Evolutionary conservation across 768 basidiomycete genomes (phyloP), one percentile per base, ranked within the genome.

Genomic region (Cubamyces sp.): DNA sequence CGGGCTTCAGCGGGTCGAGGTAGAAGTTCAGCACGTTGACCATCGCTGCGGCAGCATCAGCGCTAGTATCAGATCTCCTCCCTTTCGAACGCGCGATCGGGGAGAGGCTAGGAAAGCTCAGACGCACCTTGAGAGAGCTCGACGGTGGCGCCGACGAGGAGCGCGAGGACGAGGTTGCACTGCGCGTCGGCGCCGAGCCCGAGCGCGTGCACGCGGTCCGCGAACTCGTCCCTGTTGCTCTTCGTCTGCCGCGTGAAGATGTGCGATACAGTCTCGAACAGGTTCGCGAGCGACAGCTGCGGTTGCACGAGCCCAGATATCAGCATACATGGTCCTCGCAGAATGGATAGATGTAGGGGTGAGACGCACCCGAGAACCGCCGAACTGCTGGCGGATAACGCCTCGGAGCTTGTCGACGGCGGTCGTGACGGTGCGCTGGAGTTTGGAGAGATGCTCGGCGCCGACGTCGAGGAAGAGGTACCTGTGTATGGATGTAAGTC

Each of bases 381-480:
- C 51, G 73, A 75, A 58, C 71, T 71, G 45, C 76, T 68, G 57
- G 69, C 83, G 87, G 75, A 94, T 91, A 57, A 82, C 78, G 0
- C 72, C 70, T 19, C 84, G 73, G 25, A 94, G 75, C 37, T 82
- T 76, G 25, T 82, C 76, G 11, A 91, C 74, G 51, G 90, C 77
- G 2, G 70, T 75, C 57, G 81, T 79, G 6, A 84, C 84, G 59
- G 79, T 82, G 47, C 78, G 74, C 65, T 82, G 79, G 23, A 86
- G 69, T 21, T 81, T 77, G 81, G 87, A 82, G 28, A 85, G 73
- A 66, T 85, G 84, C 1, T 83, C 77, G 1, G 82, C 69, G 54
- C 90, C 88, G 21, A 85, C 76, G 54, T 92, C 85, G 37, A 92
- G 80, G 84, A 93, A 94, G 61, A 94, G 76, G 71, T 83, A 92